Evolutionary conservation across 164 flowering plant species (phyloP), one percentile per base, ranked within the genome.

Genomic region (Akebia trifoliata): DNA sequence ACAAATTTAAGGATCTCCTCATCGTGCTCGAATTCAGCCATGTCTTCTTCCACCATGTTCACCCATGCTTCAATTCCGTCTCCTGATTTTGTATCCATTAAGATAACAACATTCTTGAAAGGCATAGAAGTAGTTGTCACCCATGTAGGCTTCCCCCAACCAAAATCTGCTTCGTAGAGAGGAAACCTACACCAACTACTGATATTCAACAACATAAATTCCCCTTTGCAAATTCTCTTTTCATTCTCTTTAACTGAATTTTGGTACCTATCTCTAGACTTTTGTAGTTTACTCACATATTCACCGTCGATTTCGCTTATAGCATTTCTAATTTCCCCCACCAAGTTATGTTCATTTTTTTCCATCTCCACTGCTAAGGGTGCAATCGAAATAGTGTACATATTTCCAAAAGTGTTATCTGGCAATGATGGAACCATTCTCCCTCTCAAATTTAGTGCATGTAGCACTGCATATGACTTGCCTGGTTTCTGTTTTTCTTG

Each of bases 141-240:
- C 81, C 84, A 77, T 2, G 18, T 25, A 0, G 84, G 78, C 64
- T 56, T 74, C 21, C 78, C 82, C 76, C 78, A 77, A 2, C 82
- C 80, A 31, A 75, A 80, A 64, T 78, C 76, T 14, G 62, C 38
- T 4, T 70, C 68, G 36, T 77, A 73, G 15, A 56, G 32, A 2
- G 65, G 70, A 15, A 65, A 46, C 51, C 65, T 48, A 17, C 73
- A 67, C 72, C 64, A 69, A 39, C 80, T 80, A 6, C 58, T 50
- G 31, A 71, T 65, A 18, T 52, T 44, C 6, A 57, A 57, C 2
- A 35, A 24, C 47, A 62, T 46, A 21, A 62, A 49, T 4, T 61
- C 60, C 15, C 57, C 63, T 42, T 65, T 22, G 6, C 36, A 20
- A 11, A 56, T 24, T 31, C 59, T 28, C 7, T 42, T 21, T 18